Conservation (phyloP, 306 rosid genomes). For the Cyclanthera cordifolia region DNA sequence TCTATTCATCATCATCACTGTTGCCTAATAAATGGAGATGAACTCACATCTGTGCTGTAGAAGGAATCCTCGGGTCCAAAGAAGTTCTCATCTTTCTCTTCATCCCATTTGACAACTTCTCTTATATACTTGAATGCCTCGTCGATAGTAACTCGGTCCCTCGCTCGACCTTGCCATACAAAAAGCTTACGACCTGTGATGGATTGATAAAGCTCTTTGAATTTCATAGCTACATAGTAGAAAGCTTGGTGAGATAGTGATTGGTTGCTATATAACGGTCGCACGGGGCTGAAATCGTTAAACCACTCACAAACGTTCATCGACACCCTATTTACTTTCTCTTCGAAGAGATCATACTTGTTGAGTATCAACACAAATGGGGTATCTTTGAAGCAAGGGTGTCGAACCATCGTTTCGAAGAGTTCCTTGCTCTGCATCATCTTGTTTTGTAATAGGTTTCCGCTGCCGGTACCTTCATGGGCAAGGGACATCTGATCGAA, state of each 20-base stretch:
- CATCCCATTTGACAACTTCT: constrained; percentile 96
- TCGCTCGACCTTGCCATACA: constrained; percentile 73
- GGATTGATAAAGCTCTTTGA: constrained; percentile 79
- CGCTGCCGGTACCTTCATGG: constrained; percentile 59
- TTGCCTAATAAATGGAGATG: constrained; percentile 69
- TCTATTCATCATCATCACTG: constrained; percentile 21
- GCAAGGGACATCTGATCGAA: constrained; percentile 58
- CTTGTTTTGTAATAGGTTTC: constrained; percentile 74
- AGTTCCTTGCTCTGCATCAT: constrained; percentile 91
- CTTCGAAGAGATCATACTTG: constrained; percentile 81
- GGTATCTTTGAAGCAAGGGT: constrained; percentile 76
- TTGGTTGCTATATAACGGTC: constrained; percentile 49
- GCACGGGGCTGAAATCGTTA: constrained; percentile 58
- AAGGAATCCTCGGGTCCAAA: constrained; percentile 81
- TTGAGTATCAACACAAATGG: constrained; percentile 78
- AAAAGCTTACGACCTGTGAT: constrained; percentile 61
- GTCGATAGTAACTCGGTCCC: constrained; percentile 68
- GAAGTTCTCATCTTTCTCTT: constrained; percentile 71
- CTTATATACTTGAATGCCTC: constrained; percentile 86
- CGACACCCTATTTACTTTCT: constrained; percentile 44
- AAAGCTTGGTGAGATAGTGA: constrained; percentile 84
- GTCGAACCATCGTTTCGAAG: constrained; percentile 76
- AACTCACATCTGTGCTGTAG: constrained; percentile 86
- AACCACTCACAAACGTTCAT: constrained; percentile 76
- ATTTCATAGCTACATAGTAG: constrained; percentile 91